Percentiles rank a stretch among this genome's conserved stretches.
Conservation (phyloP, 1,139 yeast species). For the Saccharomycopsis hybrid region DNA sequence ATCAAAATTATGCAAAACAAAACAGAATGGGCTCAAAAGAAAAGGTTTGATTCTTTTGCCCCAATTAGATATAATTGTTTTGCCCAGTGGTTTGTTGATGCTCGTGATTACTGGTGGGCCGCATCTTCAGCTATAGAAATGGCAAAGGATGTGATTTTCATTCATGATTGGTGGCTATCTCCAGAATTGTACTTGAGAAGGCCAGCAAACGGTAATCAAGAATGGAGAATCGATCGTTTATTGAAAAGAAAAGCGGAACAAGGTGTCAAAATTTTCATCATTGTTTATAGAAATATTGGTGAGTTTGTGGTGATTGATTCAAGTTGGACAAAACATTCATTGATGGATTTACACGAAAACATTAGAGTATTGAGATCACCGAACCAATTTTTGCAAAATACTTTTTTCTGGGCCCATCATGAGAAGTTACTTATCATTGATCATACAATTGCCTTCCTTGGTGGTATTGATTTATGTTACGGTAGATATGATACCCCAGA, state of each 20-base stretch:
- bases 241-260: constrained; percentile 86
- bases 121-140: constrained; percentile 84
- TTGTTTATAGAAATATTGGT: constrained; percentile 94
- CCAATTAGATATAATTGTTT: constrained; percentile 80
- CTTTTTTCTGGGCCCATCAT: constrained; percentile 98
- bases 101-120: constrained; percentile 95
- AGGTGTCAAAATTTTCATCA: constrained; percentile 90
- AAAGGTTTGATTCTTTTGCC: constrained; percentile 87
- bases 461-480: constrained; percentile 92
- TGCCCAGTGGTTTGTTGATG: constrained; percentile 98
- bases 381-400: constrained; percentile 86
- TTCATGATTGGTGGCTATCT: constrained; percentile 98
- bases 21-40: constrained; percentile 63
- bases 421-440: constrained; percentile 87
- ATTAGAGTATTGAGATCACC: constrained; percentile 92
- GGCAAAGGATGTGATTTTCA: constrained; percentile 91
- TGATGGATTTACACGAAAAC: constrained; percentile 78
- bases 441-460: constrained; percentile 82
- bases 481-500: constrained; percentile 97
- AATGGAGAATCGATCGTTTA: constrained; percentile 85
- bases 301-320: constrained; percentile 92
- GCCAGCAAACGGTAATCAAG: constrained; percentile 93
- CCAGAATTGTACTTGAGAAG: constrained; percentile 91
- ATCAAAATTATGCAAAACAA: constrained; percentile 61
- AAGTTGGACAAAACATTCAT: constrained; percentile 86